A percentile compares a stretch with the other conserved stretches of the same genome.
Conservation (phyloP, 441 rosid genomes). For the Biscutella auriculata region DNA sequence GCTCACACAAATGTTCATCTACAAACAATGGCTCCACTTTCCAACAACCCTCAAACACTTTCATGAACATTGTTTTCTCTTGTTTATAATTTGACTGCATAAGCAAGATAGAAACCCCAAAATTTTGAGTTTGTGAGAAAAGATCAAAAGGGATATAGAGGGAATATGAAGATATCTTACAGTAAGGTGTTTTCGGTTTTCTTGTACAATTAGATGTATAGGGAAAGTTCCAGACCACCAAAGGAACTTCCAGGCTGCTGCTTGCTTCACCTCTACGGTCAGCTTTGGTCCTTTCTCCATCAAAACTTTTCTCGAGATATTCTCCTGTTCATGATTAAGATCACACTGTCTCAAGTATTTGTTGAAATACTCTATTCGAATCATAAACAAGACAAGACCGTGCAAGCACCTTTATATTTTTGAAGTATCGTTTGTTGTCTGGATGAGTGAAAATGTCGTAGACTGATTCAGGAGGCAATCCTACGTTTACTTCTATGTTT, state of each 20-base stretch:
- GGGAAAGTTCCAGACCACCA: slow-evolving; percentile 88
- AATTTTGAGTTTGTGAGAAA: background rate
- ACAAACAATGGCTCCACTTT: slow-evolving; percentile 60
- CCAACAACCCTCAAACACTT: slow-evolving; percentile 84
- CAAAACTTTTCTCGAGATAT: slow-evolving; percentile 57
- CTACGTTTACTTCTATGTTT: slow-evolving; percentile 38
- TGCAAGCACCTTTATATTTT: slow-evolving; percentile 59
- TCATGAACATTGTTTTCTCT: slow-evolving; percentile 64
- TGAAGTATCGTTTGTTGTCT: slow-evolving; percentile 76
- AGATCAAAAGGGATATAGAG: background rate
- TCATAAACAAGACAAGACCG: background rate
- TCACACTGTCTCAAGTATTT: background rate
- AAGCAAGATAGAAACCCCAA: background rate
- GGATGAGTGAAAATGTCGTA: slow-evolving; percentile 71
- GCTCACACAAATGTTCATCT: slow-evolving; percentile 53
- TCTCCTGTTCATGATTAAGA: slow-evolving; percentile 38
- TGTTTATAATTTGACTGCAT: slow-evolving; percentile 73
- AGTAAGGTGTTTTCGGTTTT: slow-evolving; percentile 48
- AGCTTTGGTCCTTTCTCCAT: slow-evolving; percentile 57
- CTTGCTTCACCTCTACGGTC: slow-evolving; percentile 73
- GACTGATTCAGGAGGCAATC: slow-evolving; percentile 82
- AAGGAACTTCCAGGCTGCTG: slow-evolving; percentile 82
- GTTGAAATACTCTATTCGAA: background rate
- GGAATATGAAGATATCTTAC: slow-evolving; percentile 25
- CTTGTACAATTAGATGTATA: slow-evolving; percentile 66